Percentiles rank a stretch among this genome's conserved stretches.
Evolutionary conservation across 371 early-diverging fungal genomes (phyloP).

Genomic region (Haplosporangium sp.): DNA sequence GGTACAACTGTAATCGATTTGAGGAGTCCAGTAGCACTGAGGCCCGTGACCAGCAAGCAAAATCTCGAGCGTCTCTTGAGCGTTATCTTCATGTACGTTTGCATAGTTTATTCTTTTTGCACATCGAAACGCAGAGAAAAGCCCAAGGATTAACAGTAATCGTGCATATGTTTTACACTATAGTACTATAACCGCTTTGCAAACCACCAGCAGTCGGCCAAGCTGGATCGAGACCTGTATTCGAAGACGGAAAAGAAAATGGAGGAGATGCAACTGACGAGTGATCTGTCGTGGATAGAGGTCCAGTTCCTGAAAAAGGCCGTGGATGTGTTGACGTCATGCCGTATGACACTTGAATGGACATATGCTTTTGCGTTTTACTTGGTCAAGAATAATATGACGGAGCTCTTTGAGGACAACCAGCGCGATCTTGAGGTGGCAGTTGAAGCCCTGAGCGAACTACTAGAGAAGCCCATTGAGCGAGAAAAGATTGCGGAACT

Average conservation of each 20-base stretch:
- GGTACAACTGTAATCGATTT: constrained; percentile 96
- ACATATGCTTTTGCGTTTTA: constrained; percentile 97
- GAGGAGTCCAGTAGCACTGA: constrained; percentile 86
- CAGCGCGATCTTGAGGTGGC: constrained; percentile 96
- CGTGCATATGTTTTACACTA: neutral
- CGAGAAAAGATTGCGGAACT: constrained; percentile 78
- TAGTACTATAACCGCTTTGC: constrained; percentile 97
- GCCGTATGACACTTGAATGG: constrained; percentile 95
- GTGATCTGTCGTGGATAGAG: constrained; percentile 97
- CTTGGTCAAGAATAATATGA: constrained; percentile 84
- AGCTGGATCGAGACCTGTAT: constrained; percentile 88
- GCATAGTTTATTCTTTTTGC: neutral
- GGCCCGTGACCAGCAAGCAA: constrained; percentile 85
- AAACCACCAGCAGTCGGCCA: constrained; percentile 96
- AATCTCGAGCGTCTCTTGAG: constrained; percentile 90
- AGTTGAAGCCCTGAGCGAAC: constrained; percentile 89
- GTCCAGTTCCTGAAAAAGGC: constrained; percentile 96
- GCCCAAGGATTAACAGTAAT: too few species aligned
- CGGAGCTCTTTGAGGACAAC: constrained; percentile 96
- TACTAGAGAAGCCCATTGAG: constrained; percentile 87
- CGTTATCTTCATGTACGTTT: constrained; percentile 90
- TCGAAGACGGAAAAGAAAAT: constrained; percentile 93
- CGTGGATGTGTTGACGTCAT: constrained; percentile 86
- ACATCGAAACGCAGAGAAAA: too few species aligned
- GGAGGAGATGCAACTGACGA: constrained; percentile 93